These are phyloP conservation scores for Penicillium sp. DNA, from an alignment of 2,329 filamentous ascomycete species.

Conservation along the genomic window DNA sequence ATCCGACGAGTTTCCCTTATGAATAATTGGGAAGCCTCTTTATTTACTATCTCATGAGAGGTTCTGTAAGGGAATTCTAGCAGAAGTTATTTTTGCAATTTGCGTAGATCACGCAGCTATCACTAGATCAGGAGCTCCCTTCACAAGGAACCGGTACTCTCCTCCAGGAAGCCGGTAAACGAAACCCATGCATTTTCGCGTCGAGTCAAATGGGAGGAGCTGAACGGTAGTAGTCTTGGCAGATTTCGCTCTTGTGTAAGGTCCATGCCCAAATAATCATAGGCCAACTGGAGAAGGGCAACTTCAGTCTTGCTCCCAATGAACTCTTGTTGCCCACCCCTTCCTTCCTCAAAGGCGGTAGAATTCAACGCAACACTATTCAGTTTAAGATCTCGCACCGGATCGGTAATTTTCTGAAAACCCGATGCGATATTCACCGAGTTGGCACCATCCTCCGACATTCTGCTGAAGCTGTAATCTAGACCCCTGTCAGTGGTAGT, in stretches of 20 bases:
- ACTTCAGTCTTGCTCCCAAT: constrained; percentile 80
- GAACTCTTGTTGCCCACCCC: constrained; percentile 66
- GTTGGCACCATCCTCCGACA: constrained; percentile 19
- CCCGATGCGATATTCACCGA: constrained; percentile 27
- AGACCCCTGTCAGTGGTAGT: constrained; percentile 15
- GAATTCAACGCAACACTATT: constrained; percentile 56
- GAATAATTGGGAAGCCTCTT: no score
- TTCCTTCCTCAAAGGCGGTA: constrained; percentile 74
- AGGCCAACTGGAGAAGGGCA: constrained; percentile 69
- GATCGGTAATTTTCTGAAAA: constrained; percentile 33
- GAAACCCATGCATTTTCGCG: constrained; percentile 66
- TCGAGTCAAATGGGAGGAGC: constrained; percentile 74
- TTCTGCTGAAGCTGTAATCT: constrained; percentile 57
- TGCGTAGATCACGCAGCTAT: constrained; percentile 38
- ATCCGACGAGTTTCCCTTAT: no score
- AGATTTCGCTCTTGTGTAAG: constrained; percentile 64
- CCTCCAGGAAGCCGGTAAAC: constrained; percentile 43
- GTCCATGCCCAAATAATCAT: constrained; percentile 67
- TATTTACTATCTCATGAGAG: constrained; percentile 10
- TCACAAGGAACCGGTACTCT: constrained; percentile 50
- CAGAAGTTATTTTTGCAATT: constrained; percentile 33
- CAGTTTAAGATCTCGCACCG: constrained; percentile 39
- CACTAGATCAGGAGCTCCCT: constrained; percentile 53
- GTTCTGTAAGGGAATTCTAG: constrained; percentile 24
- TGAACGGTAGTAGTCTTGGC: constrained; percentile 58